phyloP scores from a whole-genome alignment of 305 asterid genomes.

The Plantago lanceolata region DNA sequence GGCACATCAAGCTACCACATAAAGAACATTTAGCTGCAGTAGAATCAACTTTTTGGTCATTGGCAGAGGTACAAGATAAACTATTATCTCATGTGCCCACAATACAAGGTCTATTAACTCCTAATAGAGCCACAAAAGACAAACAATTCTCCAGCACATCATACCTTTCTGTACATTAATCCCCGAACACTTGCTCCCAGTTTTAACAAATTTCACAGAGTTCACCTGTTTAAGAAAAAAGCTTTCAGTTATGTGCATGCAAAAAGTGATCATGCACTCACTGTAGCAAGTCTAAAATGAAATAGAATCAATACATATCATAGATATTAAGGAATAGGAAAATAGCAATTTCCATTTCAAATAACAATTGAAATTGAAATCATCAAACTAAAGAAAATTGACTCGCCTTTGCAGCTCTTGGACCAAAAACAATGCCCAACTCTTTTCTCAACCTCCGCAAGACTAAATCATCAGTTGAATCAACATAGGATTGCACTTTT shows the following conservation, averaged over 20 bases:
- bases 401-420: constrained; percentile 29
- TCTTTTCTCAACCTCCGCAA: constrained; percentile 43
- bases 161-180: constrained; percentile 42
- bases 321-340: not conserved
- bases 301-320: not conserved
- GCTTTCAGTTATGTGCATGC: not conserved
- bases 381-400: not conserved
- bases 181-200: constrained; percentile 26
- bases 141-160: constrained; percentile 27
- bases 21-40: constrained; percentile 35
- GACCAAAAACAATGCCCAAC: constrained; percentile 27
- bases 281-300: not conserved
- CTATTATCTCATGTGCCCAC: constrained; percentile 33
- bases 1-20: constrained; percentile 29
- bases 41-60: constrained; percentile 25
- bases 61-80: constrained; percentile 28
- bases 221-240: constrained; percentile 33
- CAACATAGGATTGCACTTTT: constrained; percentile 27
- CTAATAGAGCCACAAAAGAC: constrained; percentile 30
- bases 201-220: constrained; percentile 26
- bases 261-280: too few species aligned
- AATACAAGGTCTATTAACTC: constrained; percentile 35
- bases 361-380: not conserved
- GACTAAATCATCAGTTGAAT: constrained; percentile 27
- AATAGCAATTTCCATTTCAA: constrained; percentile 23